Conservation (phyloP, 345 rosid genomes). For the Lepidium africanum region DNA sequence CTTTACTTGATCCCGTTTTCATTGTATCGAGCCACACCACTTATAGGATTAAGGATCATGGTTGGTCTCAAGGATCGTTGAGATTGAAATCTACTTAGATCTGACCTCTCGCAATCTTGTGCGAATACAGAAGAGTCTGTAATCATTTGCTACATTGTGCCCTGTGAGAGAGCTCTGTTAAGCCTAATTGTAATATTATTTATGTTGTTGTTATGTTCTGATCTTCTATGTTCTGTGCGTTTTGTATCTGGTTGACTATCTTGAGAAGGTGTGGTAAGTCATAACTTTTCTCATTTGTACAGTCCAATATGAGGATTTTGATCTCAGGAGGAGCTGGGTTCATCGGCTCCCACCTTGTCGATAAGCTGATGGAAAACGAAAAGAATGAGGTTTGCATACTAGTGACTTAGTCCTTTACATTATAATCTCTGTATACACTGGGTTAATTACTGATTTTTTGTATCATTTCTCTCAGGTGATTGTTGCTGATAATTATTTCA, state of each 20-base stretch:
- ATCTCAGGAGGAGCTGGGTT: conserved; percentile 97
- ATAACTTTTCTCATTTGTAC: conserved; percentile 11
- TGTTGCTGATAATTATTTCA: conserved; percentile 89
- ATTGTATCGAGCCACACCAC: neutral
- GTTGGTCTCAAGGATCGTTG: neutral
- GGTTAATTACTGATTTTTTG: neutral
- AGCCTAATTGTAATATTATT: neutral
- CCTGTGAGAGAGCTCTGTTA: neutral
- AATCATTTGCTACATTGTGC: neutral
- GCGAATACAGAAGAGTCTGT: neutral
- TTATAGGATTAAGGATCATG: neutral
- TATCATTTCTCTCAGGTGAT: conserved; percentile 43
- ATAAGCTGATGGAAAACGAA: conserved; percentile 85
- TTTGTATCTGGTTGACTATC: neutral
- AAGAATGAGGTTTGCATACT: conserved; percentile 70
- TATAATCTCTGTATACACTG: neutral
- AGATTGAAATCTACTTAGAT: neutral
- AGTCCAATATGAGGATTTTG: conserved; percentile 96
- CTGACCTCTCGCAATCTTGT: neutral
- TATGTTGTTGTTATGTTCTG: neutral
- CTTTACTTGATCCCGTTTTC: neutral
- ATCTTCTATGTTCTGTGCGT: neutral
- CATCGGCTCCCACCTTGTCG: conserved; percentile 94
- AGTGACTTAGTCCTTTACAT: neutral
- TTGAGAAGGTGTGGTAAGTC: neutral